Evolutionary conservation across 352 stramenopile genomes (phyloP).

Genomic region (Phytophthora pistaciae): DNA sequence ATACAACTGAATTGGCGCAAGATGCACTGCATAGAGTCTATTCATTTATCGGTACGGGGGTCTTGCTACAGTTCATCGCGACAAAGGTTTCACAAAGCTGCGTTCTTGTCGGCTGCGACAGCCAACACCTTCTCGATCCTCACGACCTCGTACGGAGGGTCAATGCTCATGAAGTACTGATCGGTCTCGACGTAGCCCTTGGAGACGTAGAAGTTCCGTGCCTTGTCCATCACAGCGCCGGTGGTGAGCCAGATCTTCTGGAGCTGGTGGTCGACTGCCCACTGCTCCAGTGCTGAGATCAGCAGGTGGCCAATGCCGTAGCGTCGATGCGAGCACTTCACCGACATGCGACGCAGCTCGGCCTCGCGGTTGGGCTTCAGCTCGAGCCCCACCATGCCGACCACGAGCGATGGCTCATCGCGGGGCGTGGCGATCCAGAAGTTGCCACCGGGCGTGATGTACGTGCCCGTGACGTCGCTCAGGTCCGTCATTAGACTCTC

Average conservation of each 20-base stretch:
- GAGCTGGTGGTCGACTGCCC: conserved; percentile 23
- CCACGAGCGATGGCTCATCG: conserved; percentile 24
- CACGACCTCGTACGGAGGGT: conserved; percentile 26
- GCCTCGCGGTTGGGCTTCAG: conserved; percentile 31
- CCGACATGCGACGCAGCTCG: conserved; percentile 54
- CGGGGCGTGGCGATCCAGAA: conserved; percentile 48
- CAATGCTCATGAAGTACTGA: conserved; percentile 4
- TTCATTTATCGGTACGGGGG: no score
- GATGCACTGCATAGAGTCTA: no score
- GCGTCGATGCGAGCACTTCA: conserved; percentile 38
- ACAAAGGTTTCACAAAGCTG: no score
- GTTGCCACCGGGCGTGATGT: conserved; percentile 43
- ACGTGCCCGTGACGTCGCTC: conserved; percentile 41
- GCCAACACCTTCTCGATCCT: conserved; percentile 34
- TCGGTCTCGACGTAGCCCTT: conserved; percentile 26
- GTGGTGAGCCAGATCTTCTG: conserved; percentile 40
- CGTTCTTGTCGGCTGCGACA: background rate
- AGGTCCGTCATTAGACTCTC: conserved; percentile 38
- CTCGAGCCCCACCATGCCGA: conserved; percentile 48
- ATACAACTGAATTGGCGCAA: no score
- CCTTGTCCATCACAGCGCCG: conserved; percentile 26
- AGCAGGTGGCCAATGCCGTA: conserved; percentile 41
- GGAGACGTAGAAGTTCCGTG: conserved; percentile 31
- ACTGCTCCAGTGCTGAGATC: conserved; percentile 36
- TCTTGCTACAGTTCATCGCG: no score